Percentiles rank a stretch among this genome's conserved stretches.
Evolutionary conservation across 1,139 yeast species (phyloP).

Genomic region (Martiniozyma asiatica): DNA sequence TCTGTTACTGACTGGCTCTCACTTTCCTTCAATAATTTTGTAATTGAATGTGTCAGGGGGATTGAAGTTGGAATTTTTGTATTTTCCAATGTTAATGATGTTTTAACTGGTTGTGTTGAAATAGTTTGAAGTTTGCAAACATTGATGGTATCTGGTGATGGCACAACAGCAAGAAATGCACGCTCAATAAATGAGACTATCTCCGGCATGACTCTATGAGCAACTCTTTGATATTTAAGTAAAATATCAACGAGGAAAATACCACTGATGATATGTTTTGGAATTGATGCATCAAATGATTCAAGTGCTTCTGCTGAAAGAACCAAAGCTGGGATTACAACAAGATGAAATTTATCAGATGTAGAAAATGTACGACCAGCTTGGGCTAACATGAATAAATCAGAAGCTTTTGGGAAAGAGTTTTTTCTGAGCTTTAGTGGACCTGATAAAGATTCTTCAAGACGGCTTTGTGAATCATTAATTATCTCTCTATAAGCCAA

Average conservation of each 20-base stretch:
- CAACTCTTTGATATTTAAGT: conserved; percentile 60
- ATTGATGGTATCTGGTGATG: conserved; percentile 27
- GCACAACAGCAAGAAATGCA: conserved; percentile 34
- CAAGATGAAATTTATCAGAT: conserved; percentile 89
- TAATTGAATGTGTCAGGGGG: conserved; percentile 3
- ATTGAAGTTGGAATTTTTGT: conserved; percentile 9
- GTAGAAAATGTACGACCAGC: conserved; percentile 79
- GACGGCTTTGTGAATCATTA: conserved; percentile 36
- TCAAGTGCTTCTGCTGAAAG: conserved; percentile 62
- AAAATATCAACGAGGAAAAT: conserved; percentile 53
- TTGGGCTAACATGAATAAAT: conserved; percentile 54
- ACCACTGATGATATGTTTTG: conserved; percentile 34
- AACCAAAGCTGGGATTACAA: conserved; percentile 74
- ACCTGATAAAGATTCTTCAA: conserved; percentile 16
- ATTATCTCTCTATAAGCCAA: conserved; percentile 39
- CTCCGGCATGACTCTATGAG: conserved; percentile 81
- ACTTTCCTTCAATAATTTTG: conserved; percentile 7
- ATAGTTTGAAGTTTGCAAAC: conserved; percentile 14
- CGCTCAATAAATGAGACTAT: conserved; percentile 48
- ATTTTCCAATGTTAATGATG: conserved; percentile 18
- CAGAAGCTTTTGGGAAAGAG: conserved; percentile 30
- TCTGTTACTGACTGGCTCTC: not conserved
- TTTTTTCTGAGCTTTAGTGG: too few species aligned
- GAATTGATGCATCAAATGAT: conserved; percentile 27
- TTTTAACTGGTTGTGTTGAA: conserved; percentile 9